Evolutionary conservation across 768 basidiomycete species (phyloP), one percentile per base, ranked within the genome.

Genomic region (Amanita rimosa): DNA sequence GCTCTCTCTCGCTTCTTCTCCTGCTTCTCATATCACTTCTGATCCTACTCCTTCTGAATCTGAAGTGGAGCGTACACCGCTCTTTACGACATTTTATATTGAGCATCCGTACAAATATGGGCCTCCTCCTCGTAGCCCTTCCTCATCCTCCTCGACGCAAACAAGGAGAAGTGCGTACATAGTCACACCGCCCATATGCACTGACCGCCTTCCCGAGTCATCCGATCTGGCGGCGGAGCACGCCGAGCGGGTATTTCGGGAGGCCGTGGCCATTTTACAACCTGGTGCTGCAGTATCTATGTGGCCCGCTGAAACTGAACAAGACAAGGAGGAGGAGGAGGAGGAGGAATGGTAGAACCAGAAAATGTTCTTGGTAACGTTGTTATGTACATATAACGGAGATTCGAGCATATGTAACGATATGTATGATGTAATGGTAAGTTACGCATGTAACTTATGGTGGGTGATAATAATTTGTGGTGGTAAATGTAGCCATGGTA

Each of bases 191-290:
- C 64, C 70, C 21, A 34, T 61, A 6, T 52, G 56, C 39, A 55
- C 58, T 19, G 56, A 61, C 22, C 64, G 72, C 35, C 61, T 78
- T 19, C 68, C 79, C 6, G 78, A 81, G 35, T 53, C 68, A 13
- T 71, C 75, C 9, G 85, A 90, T 57, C 64, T 67, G 13, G 75
- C 79, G 5, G 74, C 81, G 3, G 51, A 55, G 6, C 62, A 73
- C 55, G 86, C 82, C 2, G 81, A 87, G 58, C 55, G 56, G n/a
- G 62, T 71, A 2, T 84, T 80, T 58, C 73, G 74, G 72, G 67
- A 63, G 35, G 70, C 69, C 1, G 55, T 73, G 0, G 52, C 57
- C 34, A 37, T 4, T 16, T 52, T 33, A 16, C 21, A 13, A 6
- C 1, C 36, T 5, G 3, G 0, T 38, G 36, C n/a, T 13, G 21